phyloP scores from a whole-genome alignment of 352 stramenopile genomes.

The Globisporangium radiosum region DNA sequence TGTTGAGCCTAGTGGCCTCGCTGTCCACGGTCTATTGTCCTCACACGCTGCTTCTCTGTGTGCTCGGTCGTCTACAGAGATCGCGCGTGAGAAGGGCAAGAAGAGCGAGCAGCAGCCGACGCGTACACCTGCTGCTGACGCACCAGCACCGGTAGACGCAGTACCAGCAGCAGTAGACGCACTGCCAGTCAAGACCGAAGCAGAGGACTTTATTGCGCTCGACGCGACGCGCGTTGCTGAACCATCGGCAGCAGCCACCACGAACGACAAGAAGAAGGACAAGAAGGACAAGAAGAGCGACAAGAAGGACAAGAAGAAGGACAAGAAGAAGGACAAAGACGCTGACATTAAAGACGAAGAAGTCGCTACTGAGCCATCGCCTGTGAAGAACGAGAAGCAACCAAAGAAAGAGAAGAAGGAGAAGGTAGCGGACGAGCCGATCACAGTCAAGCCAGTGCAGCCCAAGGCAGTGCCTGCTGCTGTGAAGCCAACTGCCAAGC shows the following conservation, averaged over 20 bases:
- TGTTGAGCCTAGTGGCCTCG: neutral
- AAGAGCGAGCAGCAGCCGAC: conserved; percentile 12
- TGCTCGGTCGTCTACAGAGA: conserved; percentile 25
- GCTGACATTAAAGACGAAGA: neutral
- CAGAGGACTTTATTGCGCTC: conserved; percentile 15
- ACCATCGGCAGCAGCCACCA: conserved; percentile 1
- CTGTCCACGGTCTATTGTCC: neutral
- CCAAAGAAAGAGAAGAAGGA: conserved; percentile 22
- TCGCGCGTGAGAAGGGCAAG: conserved; percentile 68
- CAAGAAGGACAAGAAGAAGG: conserved; percentile 17
- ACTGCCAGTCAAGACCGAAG: neutral
- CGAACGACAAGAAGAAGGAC: conserved; percentile 12
- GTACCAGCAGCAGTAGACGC: too few species aligned
- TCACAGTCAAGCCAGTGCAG: conserved; percentile 12
- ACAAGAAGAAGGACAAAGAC: conserved; percentile 14
- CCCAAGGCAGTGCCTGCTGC: neutral
- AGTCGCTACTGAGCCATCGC: neutral
- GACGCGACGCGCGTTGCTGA: neutral
- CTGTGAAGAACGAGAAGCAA: conserved; percentile 9
- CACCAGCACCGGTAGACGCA: conserved; percentile 3
- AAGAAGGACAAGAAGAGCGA: conserved; percentile 18
- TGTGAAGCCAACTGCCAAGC: conserved; percentile 6
- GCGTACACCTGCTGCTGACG: neutral
- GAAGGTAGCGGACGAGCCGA: conserved; percentile 10
- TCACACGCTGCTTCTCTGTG: neutral